Conservation (phyloP, 2,329 filamentous ascomycete species). For the Botrytis porri region DNA sequence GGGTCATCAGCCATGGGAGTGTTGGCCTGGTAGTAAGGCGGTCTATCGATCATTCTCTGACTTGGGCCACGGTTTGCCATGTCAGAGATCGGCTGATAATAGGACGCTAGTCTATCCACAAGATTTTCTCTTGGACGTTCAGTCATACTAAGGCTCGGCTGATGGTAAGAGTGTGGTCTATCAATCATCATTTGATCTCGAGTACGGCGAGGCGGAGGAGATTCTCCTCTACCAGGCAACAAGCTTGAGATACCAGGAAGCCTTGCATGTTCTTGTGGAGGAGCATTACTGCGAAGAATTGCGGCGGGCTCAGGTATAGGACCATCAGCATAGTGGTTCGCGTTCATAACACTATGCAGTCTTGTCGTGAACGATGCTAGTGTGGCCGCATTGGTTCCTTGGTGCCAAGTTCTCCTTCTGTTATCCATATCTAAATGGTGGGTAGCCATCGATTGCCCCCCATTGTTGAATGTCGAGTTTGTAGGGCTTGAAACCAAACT, state of each 20-base stretch:
- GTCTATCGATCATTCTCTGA: not conserved
- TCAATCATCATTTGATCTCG: constrained; percentile 79
- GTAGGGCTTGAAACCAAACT: constrained; percentile 67
- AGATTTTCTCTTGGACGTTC: constrained; percentile 34
- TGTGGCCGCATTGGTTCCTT: constrained; percentile 61
- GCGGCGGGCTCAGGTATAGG: constrained; percentile 30
- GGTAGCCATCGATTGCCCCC: constrained; percentile 62
- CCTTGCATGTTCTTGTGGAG: constrained; percentile 51
- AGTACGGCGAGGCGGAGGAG: constrained; percentile 61
- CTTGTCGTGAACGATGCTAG: constrained; percentile 58
- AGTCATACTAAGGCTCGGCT: constrained; percentile 26
- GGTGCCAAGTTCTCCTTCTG: constrained; percentile 88
- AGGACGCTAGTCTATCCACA: not conserved
- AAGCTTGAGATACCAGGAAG: constrained; percentile 92
- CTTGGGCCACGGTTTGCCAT: not conserved
- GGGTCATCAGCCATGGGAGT: not conserved
- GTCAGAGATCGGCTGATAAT: not conserved
- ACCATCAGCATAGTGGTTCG: constrained; percentile 51
- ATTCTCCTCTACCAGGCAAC: constrained; percentile 65
- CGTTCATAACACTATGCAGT: constrained; percentile 71
- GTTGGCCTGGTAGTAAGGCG: not conserved
- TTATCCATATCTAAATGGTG: constrained; percentile 66
- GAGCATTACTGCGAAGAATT: constrained; percentile 39
- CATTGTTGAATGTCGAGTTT: constrained; percentile 59
- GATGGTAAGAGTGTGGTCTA: constrained; percentile 26